Evolutionary conservation across 2,329 filamentous ascomycete species (phyloP).

Genomic region (Claviceps arundinis): DNA sequence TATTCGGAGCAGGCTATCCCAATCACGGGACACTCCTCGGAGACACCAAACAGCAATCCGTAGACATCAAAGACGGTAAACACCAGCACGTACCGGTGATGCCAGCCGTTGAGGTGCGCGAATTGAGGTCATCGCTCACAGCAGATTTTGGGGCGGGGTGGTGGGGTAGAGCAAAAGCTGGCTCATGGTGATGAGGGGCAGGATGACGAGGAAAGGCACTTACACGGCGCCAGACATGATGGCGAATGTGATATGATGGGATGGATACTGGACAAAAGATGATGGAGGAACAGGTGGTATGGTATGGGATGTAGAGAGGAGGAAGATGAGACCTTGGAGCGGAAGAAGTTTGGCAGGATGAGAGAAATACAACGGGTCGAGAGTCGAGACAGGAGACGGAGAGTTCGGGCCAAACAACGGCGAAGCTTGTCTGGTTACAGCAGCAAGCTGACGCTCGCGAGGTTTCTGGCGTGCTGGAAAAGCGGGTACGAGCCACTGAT

Average conservation of each 20-base stretch:
- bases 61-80: slow-evolving; percentile 3
- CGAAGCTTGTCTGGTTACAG: slow-evolving; percentile 2
- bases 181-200: background rate
- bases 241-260: slow-evolving; percentile 8
- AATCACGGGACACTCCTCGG: background rate
- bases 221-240: slow-evolving; percentile 57
- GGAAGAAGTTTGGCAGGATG: slow-evolving; percentile 6
- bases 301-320: slow-evolving; percentile 7
- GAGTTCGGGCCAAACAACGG: background rate
- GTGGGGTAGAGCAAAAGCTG: slow-evolving; percentile 21
- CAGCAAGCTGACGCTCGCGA: slow-evolving; percentile 6
- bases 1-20: background rate
- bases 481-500: slow-evolving; percentile 7
- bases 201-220: slow-evolving; percentile 25
- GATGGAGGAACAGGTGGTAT: slow-evolving; percentile 1
- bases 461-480: slow-evolving; percentile 9
- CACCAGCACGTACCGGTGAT: slow-evolving; percentile 10
- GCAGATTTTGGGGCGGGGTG: slow-evolving; percentile 22
- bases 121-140: slow-evolving; percentile 20
- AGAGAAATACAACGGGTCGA: slow-evolving; percentile 5
- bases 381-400: background rate
- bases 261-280: slow-evolving; percentile 1
- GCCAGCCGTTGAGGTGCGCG: slow-evolving; percentile 16
- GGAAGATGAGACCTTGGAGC: slow-evolving; percentile 4
- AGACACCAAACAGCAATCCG: background rate